Percentiles rank a stretch among this genome's conserved stretches.
Conservation (phyloP, 2,329 filamentous ascomycete species). For the Colletotrichum sp. region DNA sequence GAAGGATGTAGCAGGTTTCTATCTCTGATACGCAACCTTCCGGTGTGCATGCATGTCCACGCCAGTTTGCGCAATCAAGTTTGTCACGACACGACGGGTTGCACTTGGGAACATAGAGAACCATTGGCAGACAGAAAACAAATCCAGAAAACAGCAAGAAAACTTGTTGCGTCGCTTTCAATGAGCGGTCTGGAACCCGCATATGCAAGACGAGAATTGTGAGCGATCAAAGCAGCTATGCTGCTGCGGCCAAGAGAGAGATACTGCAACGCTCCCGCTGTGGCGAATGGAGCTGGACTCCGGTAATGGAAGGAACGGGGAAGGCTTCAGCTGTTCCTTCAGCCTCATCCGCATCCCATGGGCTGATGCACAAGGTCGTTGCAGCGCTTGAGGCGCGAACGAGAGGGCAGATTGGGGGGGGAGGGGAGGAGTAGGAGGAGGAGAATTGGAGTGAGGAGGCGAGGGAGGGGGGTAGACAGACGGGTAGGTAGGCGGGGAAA, state of each 20-base stretch:
- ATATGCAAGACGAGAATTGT: background rate
- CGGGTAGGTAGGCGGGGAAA: background rate
- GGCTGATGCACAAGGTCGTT: background rate
- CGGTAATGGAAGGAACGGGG: background rate
- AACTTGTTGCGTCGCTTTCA: background rate
- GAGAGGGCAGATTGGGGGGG: background rate
- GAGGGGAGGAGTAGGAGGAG: background rate
- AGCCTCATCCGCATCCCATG: background rate
- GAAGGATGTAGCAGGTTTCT: background rate
- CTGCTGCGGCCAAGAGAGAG: background rate
- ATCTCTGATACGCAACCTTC: background rate
- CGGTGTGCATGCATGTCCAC: background rate
- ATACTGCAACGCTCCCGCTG: background rate
- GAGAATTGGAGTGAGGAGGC: background rate
- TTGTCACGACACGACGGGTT: background rate
- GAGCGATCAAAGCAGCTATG: background rate
- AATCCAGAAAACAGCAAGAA: background rate
- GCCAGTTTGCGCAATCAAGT: conserved; percentile 1
- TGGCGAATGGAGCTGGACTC: background rate
- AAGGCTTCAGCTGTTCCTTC: background rate
- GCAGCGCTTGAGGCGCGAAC: background rate
- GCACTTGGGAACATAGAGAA: background rate
- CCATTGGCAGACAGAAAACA: background rate
- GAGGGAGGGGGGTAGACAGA: background rate
- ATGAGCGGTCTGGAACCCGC: background rate